A percentile compares a stretch with the other conserved stretches of the same genome.
phyloP scores from a whole-genome alignment of 2,329 filamentous ascomycete genomes.

The Hypoxylon sp. region DNA sequence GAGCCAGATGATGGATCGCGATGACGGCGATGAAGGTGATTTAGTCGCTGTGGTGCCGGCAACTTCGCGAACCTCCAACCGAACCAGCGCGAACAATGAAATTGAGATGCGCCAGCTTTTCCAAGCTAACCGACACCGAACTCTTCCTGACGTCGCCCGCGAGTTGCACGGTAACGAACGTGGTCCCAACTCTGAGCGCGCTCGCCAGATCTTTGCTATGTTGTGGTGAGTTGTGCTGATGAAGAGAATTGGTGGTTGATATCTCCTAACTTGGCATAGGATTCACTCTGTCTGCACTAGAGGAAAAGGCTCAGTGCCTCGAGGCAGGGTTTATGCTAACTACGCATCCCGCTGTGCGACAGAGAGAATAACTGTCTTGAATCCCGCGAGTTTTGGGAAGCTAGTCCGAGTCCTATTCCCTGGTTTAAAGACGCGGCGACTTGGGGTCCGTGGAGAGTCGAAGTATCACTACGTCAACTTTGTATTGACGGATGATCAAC shows the following conservation, averaged over 20 bases:
- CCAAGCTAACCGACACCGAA: conserved; percentile 75
- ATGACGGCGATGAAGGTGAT: conserved; percentile 71
- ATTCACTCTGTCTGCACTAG: conserved; percentile 79
- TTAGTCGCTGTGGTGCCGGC: conserved; percentile 62
- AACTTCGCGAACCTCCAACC: conserved; percentile 68
- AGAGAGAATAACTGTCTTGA: conserved; percentile 93
- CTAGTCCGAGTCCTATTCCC: conserved; percentile 96
- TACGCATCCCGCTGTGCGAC: conserved; percentile 94
- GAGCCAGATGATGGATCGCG: conserved; percentile 72
- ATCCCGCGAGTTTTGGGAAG: conserved; percentile 98
- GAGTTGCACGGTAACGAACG: conserved; percentile 85
- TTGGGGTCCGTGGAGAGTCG: conserved; percentile 95
- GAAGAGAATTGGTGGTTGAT: background rate
- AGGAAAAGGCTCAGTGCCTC: conserved; percentile 87
- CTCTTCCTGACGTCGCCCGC: conserved; percentile 78
- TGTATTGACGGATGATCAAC: conserved; percentile 70
- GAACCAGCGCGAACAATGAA: conserved; percentile 84
- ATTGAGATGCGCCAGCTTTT: conserved; percentile 84
- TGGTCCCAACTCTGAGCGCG: conserved; percentile 84
- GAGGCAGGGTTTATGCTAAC: conserved; percentile 93
- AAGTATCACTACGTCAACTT: conserved; percentile 96
- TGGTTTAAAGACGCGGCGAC: conserved; percentile 89
- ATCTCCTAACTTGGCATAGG: conserved; percentile 64
- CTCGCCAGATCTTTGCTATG: conserved; percentile 90
- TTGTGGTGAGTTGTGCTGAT: conserved; percentile 75